Percentiles rank a stretch among this genome's conserved stretches.
phyloP scores from a whole-genome alignment of 352 stramenopile species.

The Pythium chondricola region DNA sequence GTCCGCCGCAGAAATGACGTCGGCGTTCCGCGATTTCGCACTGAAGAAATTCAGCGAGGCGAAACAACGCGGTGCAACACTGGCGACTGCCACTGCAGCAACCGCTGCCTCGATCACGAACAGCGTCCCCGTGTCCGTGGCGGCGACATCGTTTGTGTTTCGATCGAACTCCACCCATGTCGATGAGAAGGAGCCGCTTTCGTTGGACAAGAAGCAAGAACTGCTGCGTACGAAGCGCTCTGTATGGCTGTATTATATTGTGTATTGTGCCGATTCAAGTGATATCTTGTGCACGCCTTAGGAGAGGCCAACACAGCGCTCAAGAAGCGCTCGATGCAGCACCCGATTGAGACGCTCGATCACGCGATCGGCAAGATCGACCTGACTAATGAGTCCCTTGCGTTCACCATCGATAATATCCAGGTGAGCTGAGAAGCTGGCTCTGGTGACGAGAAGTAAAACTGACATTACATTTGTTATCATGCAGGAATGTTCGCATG shows the following conservation, averaged over 20 bases:
- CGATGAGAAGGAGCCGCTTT: slow-evolving; percentile 18
- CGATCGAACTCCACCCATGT: slow-evolving; percentile 14
- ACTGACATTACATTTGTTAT: no score
- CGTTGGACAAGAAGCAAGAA: slow-evolving; percentile 30
- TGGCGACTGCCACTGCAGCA: slow-evolving; percentile 40
- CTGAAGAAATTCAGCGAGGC: slow-evolving; percentile 73
- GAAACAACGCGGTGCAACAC: slow-evolving; percentile 48
- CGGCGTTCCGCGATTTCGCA: slow-evolving; percentile 62
- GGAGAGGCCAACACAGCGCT: slow-evolving; percentile 41
- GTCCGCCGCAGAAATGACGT: slow-evolving; percentile 50
- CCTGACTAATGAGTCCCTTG: slow-evolving; percentile 74
- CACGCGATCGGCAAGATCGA: slow-evolving; percentile 63
- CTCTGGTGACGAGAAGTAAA: no score
- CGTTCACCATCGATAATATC: slow-evolving; percentile 78
- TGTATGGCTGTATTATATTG: background rate
- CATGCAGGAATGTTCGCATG: slow-evolving; percentile 55
- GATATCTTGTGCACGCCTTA: no score
- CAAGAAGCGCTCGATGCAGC: slow-evolving; percentile 25
- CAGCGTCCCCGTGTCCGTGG: slow-evolving; percentile 31
- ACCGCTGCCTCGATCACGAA: slow-evolving; percentile 44
- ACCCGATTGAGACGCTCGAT: slow-evolving; percentile 29
- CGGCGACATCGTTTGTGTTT: slow-evolving; percentile 33
- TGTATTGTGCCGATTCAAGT: no score
- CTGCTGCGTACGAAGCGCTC: slow-evolving; percentile 19
- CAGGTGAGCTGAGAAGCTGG: no score